A percentile compares a stretch with the other conserved stretches of the same genome.
Evolutionary conservation across 2,329 filamentous ascomycete genomes (phyloP).

Genomic region (Microsporum canis): DNA sequence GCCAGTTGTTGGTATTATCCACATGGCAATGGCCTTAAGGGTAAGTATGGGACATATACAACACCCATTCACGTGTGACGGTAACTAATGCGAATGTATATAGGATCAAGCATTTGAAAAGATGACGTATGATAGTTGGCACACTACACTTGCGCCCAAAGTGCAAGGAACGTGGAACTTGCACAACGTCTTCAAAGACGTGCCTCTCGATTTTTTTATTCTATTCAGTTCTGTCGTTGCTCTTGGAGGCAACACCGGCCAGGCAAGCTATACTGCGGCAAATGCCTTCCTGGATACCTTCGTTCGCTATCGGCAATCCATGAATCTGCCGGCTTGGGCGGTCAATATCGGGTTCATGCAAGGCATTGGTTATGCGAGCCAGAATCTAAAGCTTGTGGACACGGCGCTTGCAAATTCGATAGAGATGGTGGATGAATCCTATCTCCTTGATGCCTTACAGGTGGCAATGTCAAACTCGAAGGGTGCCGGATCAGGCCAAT

Average conservation of each 20-base stretch:
- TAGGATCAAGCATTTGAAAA: neutral
- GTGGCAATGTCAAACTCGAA: neutral
- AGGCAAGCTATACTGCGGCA: constrained; percentile 10
- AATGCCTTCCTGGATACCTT: constrained; percentile 13
- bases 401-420: constrained; percentile 12
- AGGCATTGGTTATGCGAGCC: neutral
- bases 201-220: constrained; percentile 18
- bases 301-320: constrained; percentile 11
- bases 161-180: constrained; percentile 16
- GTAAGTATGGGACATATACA: neutral
- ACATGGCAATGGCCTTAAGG: constrained; percentile 12
- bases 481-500: neutral
- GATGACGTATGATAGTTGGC: constrained; percentile 7
- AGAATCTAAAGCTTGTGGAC: neutral
- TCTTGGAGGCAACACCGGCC: constrained; percentile 1
- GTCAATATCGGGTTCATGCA: constrained; percentile 2
- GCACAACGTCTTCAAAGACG: constrained; percentile 9
- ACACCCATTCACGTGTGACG: neutral
- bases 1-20: constrained; percentile 10
- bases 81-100: neutral
- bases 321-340: neutral
- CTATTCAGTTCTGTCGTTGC: constrained; percentile 7
- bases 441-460: constrained; percentile 2
- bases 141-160: constrained; percentile 21
- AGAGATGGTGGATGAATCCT: neutral